Conservation (phyloP, 176 grass and related monocot genomes). For the Cenchrus fungigraminus region DNA sequence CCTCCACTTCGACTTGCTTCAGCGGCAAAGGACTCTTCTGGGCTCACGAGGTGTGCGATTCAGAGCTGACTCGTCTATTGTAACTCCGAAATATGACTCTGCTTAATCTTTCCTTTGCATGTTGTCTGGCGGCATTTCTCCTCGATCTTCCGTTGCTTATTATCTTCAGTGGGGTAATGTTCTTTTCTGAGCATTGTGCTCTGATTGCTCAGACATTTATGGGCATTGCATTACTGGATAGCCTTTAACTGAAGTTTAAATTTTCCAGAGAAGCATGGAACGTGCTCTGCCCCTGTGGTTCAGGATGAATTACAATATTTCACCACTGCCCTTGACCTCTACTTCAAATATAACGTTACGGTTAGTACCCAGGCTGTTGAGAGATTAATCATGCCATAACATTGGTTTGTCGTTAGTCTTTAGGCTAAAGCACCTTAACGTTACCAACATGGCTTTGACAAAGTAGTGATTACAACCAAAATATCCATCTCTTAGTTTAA, state of each 20-base stretch:
- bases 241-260: neutral
- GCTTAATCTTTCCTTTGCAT: conserved; percentile 19
- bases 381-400: neutral
- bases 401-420: neutral
- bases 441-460: neutral
- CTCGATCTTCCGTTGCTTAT: neutral
- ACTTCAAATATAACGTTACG: conserved; percentile 55
- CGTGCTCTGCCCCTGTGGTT: conserved; percentile 54
- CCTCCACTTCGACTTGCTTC: conserved; percentile 53
- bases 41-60: conserved; percentile 57
- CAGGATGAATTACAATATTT: conserved; percentile 52
- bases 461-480: neutral
- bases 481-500: neutral
- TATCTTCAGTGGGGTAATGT: conserved; percentile 57
- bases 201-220: neutral
- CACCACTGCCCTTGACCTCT: conserved; percentile 46
- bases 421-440: neutral
- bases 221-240: neutral
- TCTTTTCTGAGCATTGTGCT: neutral
- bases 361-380: conserved; percentile 25
- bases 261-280: conserved; percentile 60
- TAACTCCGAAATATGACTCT: neutral
- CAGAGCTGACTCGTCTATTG: neutral
- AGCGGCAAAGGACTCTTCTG: conserved; percentile 58
- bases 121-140: neutral